Conservation (phyloP, 306 rosid genomes). For the Biancaea sappan region DNA sequence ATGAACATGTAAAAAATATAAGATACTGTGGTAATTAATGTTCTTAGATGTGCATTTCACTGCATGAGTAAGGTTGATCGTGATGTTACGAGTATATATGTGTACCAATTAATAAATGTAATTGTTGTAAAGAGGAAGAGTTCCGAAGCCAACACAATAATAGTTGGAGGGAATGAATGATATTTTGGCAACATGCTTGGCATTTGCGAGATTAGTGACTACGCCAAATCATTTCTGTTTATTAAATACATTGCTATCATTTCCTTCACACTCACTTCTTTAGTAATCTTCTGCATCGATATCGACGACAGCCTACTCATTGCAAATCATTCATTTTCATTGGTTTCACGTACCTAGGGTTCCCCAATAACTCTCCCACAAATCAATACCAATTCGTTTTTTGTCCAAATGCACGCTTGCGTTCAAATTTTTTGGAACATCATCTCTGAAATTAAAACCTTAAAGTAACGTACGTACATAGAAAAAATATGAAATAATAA, state of each 20-base stretch:
- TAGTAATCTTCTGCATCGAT: not conserved
- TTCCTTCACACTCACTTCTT: conserved; percentile 5
- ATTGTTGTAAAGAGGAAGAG: not conserved
- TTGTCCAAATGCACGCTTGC: not conserved
- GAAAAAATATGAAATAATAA: not conserved
- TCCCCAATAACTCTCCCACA: not conserved
- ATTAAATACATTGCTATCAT: not conserved
- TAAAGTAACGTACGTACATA: no score
- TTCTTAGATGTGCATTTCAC: no score
- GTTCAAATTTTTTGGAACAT: no score
- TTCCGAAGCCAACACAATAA: not conserved
- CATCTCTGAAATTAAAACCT: not conserved
- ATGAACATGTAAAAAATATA: no score
- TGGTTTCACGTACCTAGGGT: not conserved
- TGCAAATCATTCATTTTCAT: conserved; percentile 11
- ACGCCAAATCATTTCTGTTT: conserved; percentile 12
- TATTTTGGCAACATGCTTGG: conserved; percentile 20
- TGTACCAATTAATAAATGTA: no score
- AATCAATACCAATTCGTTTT: not conserved
- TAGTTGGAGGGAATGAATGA: not conserved
- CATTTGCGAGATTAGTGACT: conserved; percentile 20
- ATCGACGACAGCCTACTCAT: conserved; percentile 32
- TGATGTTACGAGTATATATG: no score
- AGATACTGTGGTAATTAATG: no score
- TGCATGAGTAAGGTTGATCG: no score